These are phyloP conservation scores for Yamadazyma sp. DNA, from an alignment of 805 yeast species.

Conservation along the genomic window DNA sequence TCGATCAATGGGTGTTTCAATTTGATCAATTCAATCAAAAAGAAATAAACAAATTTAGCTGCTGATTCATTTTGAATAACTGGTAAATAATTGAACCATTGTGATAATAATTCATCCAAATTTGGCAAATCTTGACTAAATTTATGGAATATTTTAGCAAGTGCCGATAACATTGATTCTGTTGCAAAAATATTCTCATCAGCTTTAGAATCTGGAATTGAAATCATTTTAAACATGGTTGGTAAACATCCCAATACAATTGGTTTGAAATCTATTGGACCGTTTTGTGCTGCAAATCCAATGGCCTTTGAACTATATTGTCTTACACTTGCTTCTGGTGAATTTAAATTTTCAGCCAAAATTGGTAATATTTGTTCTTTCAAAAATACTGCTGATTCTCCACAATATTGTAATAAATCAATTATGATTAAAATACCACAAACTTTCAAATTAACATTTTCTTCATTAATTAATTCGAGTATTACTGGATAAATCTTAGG, in stretches of 20 bases:
- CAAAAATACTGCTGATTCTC: conserved; percentile 61
- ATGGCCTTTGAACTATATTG: conserved; percentile 84
- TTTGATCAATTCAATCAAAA: conserved; percentile 68
- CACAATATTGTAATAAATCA: conserved; percentile 78
- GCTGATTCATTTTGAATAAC: conserved; percentile 82
- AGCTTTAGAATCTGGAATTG: conserved; percentile 77
- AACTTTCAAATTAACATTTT: conserved; percentile 62
- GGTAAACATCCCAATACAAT: conserved; percentile 69
- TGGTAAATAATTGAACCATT: conserved; percentile 84
- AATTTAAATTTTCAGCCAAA: conserved; percentile 63
- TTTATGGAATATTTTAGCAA: conserved; percentile 76
- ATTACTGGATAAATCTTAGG: conserved; percentile 62
- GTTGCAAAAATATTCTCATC: conserved; percentile 85
- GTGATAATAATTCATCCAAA: conserved; percentile 57
- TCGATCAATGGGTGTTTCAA: conserved; percentile 55
- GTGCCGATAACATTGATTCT: conserved; percentile 77
- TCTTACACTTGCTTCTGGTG: conserved; percentile 69
- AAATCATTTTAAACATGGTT: conserved; percentile 67
- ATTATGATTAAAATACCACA: conserved; percentile 80
- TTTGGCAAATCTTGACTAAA: conserved; percentile 60
- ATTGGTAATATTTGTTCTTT: conserved; percentile 62
- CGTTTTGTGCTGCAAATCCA: conserved; percentile 83
- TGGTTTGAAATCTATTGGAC: conserved; percentile 59
- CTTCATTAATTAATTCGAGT: conserved; percentile 59
- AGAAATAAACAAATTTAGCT: conserved; percentile 79